phyloP scores from a whole-genome alignment of 129 eudicot species.

The Artemisia annua region DNA sequence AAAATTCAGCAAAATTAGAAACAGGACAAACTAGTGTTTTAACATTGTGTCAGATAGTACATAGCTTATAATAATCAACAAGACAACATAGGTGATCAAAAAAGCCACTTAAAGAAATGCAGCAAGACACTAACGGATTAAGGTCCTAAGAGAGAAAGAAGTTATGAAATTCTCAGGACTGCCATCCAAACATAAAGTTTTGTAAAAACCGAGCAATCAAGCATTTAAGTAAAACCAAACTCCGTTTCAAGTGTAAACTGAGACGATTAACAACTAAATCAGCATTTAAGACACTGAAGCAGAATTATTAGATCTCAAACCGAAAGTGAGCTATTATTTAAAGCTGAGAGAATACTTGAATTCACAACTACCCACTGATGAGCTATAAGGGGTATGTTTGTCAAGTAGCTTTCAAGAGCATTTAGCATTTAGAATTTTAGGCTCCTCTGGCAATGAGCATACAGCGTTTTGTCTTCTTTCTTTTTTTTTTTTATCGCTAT shows the following conservation, averaged over 20 bases:
- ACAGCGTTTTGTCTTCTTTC: too few species aligned
- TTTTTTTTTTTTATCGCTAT: too few species aligned
- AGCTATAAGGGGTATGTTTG: too few species aligned
- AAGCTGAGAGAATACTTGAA: background rate
- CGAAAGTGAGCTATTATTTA: background rate
- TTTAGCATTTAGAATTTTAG: too few species aligned
- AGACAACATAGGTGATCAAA: slow-evolving; percentile 5
- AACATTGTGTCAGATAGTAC: slow-evolving; percentile 13
- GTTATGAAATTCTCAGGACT: background rate
- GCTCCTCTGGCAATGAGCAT: too few species aligned
- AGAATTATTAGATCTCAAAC: slow-evolving; percentile 12
- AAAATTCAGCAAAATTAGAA: slow-evolving; percentile 17
- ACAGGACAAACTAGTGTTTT: background rate
- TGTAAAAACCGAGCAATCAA: background rate
- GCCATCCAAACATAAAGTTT: slow-evolving; percentile 1
- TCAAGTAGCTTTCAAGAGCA: too few species aligned
- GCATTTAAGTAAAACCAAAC: slow-evolving; percentile 1
- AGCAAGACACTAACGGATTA: background rate
- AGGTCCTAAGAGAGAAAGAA: too few species aligned
- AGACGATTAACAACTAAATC: too few species aligned
- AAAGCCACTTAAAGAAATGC: background rate
- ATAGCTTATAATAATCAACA: slow-evolving; percentile 2
- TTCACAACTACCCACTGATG: too few species aligned
- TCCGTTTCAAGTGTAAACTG: background rate
- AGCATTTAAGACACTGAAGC: slow-evolving; percentile 6